Evolutionary conservation across 768 basidiomycete species (phyloP).

Genomic region (Trametes gibbosa): DNA sequence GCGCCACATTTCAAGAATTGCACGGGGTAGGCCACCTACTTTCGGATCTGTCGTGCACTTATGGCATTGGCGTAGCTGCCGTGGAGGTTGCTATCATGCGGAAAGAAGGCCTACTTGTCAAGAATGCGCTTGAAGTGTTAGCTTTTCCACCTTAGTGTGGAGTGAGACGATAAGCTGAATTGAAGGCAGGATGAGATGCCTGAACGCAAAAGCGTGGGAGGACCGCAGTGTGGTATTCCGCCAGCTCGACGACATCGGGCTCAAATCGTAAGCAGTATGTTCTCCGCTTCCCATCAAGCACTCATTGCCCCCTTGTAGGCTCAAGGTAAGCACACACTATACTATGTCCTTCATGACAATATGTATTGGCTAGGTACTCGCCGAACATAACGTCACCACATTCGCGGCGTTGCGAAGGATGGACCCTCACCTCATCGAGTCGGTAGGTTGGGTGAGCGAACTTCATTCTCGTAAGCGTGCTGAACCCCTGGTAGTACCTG

Average conservation of each 20-base stretch:
- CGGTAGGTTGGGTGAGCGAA: conserved; percentile 36
- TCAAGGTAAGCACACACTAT: conserved; percentile 22
- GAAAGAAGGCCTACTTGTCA: conserved; percentile 62
- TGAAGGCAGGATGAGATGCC: conserved; percentile 60
- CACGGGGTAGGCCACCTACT: conserved; percentile 50
- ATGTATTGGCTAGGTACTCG: conserved; percentile 53
- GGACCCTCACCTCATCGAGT: conserved; percentile 60
- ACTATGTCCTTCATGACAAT: too few species aligned
- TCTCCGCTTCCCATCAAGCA: neutral
- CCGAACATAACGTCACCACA: conserved; percentile 66
- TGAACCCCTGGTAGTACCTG: conserved; percentile 47
- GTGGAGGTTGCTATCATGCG: conserved; percentile 73
- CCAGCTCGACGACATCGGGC: conserved; percentile 88
- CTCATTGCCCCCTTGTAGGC: conserved; percentile 12
- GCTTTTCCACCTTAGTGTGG: conserved; percentile 21
- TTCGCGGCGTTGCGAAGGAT: conserved; percentile 55
- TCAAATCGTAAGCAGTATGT: conserved; percentile 68
- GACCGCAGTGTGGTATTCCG: conserved; percentile 79
- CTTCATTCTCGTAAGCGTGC: neutral
- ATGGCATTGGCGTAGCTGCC: conserved; percentile 46
- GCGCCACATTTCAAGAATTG: conserved; percentile 73
- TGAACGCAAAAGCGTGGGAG: conserved; percentile 90
- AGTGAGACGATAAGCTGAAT: neutral
- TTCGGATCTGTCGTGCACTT: neutral
- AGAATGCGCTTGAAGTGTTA: conserved; percentile 74